phyloP scores from a whole-genome alignment of 2,329 filamentous ascomycete species.

The Pseudomassariella vexata region DNA sequence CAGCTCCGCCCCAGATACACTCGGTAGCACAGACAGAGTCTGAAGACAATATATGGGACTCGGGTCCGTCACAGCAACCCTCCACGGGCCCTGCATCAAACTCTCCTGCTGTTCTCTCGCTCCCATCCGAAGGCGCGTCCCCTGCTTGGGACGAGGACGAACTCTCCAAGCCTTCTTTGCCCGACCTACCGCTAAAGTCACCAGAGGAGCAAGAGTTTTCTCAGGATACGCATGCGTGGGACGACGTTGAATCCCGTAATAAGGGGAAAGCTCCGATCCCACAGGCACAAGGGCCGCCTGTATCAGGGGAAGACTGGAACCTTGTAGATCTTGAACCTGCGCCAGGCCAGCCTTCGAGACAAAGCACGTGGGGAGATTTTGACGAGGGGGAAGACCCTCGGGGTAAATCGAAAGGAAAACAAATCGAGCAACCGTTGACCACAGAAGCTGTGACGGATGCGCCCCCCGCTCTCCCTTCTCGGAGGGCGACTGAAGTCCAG shows the following conservation, averaged over 20 bases:
- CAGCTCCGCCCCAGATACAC: conserved; percentile 19
- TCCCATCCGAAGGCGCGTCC: conserved; percentile 31
- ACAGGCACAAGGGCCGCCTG: conserved; percentile 11
- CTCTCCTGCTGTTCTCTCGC: conserved; percentile 28
- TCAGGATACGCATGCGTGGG: conserved; percentile 44
- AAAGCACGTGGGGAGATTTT: conserved; percentile 33
- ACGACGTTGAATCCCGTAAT: conserved; percentile 33
- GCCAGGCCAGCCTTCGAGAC: conserved; percentile 24
- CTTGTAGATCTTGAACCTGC: conserved; percentile 38
- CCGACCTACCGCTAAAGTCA: conserved; percentile 14
- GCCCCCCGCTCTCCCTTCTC: conserved; percentile 33
- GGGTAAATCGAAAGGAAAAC: conserved; percentile 17
- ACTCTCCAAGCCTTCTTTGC: conserved; percentile 18
- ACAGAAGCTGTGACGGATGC: conserved; percentile 1
- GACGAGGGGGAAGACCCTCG: conserved; percentile 20
- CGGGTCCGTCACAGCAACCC: conserved; percentile 22
- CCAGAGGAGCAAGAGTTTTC: conserved; percentile 26
- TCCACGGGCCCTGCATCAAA: conserved; percentile 21
- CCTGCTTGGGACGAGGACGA: conserved; percentile 34
- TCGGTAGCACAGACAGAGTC: conserved; percentile 23
- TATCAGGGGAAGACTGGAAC: conserved; percentile 41
- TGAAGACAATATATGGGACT: conserved; percentile 30
- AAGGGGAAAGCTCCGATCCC: conserved; percentile 35
- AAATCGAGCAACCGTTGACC: conserved; percentile 7
- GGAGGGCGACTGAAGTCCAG: conserved; percentile 19